phyloP scores from a whole-genome alignment of 495 filamentous ascomycete species.

The Penicillium tannophilum region DNA sequence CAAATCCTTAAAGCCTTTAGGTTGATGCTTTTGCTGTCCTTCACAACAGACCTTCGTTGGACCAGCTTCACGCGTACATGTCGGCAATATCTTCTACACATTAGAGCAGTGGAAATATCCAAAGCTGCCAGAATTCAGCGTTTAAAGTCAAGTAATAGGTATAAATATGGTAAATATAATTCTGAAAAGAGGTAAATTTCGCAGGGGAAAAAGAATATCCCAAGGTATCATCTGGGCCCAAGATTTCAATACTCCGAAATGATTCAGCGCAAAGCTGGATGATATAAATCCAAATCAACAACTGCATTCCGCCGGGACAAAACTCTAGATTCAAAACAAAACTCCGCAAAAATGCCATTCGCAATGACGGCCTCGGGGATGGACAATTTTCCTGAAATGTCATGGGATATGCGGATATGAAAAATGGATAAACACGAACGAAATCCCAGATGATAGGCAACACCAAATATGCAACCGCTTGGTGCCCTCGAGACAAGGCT shows the following conservation, averaged over 20 bases:
- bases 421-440: neutral
- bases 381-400: neutral
- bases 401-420: neutral
- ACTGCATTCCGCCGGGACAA: neutral
- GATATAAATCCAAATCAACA: neutral
- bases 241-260: neutral
- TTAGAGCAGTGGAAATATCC: no score
- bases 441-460: slow-evolving; percentile 18
- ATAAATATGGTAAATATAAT: no score
- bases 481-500: slow-evolving; percentile 11
- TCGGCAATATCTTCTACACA: no score
- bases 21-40: no score
- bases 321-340: neutral
- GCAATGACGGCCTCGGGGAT: neutral
- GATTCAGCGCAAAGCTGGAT: slow-evolving; percentile 1
- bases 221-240: neutral
- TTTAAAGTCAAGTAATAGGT: no score
- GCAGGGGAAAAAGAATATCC: neutral
- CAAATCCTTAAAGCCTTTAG: no score
- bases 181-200: no score
- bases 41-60: no score
- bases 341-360: neutral
- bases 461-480: slow-evolving; percentile 26
- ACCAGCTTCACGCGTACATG: no score
- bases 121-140: no score